Base-by-base conservation (phyloP, 176 grass and related monocot species). In the Saccharum spontaneum region DNA sequence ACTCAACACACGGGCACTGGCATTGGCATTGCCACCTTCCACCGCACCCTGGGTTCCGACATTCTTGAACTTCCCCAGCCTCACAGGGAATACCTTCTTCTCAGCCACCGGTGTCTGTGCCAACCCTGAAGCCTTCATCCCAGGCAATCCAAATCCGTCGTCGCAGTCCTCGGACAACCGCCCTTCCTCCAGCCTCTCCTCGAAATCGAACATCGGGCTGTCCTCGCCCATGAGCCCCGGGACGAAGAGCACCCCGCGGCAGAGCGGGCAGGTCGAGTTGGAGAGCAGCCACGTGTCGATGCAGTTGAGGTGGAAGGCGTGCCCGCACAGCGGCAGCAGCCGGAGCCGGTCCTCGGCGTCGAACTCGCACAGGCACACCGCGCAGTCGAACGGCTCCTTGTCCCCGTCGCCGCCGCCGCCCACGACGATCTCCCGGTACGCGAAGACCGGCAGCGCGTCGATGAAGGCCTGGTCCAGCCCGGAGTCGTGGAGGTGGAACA, bases 381-480 rank as follows among this genome's bases (percentile, higher is more conserved):
- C 93, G 52, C 95, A 98, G 78, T 98, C 95, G n/a, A 95, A 95
- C 3, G 95, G 95, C 83, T 98, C 95, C 82, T 98, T 98, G 14
- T 89, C 85, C 16, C 87, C 83, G 72, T 81, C 88, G 69, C 82
- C 76, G 38, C 89, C 79, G 72, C 89, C 75, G 79, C 74, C 89
- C 14, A 73, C 84, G 44, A 93, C 87, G 44, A 98, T 79, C 79
- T 98, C 95, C 18, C 85, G 49, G 89, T 98, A 98, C 10, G 92
- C 85, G 87, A 98, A 98, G 15, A 98, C 91, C 16, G 95, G 95
- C 31, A 98, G 85, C 45, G 93, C 91, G 66, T 98, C 95, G 89
- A 98, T 95, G 85, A 95, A 86, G 16, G 89, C 74, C 85, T 98
- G 91, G 89, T 98, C 95, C 12, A 98, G 88, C 3, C 95, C 95